A percentile compares a stretch with the other conserved stretches of the same genome.
Conservation (phyloP, 2,329 filamentous ascomycete genomes). For the Metarhizium humberi region DNA sequence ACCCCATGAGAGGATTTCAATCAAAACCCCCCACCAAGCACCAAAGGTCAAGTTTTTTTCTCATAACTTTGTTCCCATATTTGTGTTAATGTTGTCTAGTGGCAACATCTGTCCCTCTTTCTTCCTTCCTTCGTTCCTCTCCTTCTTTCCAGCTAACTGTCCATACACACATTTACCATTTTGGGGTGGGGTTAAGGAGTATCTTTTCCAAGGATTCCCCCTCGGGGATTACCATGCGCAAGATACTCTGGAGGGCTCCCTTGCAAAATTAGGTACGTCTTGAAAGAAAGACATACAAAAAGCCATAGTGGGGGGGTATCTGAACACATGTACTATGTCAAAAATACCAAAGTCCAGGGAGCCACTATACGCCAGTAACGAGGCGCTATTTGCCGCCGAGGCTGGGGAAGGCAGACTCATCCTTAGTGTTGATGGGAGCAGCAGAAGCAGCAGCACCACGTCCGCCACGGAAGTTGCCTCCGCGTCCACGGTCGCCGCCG, state of each 20-base stretch:
- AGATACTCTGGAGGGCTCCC: neutral
- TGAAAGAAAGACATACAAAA: slow-evolving; percentile 2
- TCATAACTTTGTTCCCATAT: neutral
- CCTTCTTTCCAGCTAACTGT: neutral
- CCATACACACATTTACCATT: neutral
- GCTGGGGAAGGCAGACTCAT: slow-evolving; percentile 52
- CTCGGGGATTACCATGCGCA: neutral
- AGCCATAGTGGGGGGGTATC: slow-evolving; percentile 6
- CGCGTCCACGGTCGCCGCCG: slow-evolving; percentile 35
- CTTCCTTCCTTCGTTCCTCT: neutral
- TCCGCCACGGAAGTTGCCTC: slow-evolving; percentile 32
- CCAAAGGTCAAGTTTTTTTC: slow-evolving; percentile 21
- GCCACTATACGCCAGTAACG: neutral
- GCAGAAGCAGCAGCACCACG: slow-evolving; percentile 26
- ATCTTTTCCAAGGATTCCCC: neutral
- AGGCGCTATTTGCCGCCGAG: slow-evolving; percentile 43
- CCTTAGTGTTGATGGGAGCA: slow-evolving; percentile 43
- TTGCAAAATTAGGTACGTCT: slow-evolving; percentile 3
- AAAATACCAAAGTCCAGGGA: neutral
- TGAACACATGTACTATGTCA: slow-evolving; percentile 5
- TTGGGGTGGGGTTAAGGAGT: neutral
- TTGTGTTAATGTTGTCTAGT: neutral
- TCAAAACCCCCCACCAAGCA: slow-evolving; percentile 13
- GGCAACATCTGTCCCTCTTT: neutral
- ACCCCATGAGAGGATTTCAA: slow-evolving; percentile 6